Evolutionary conservation across 2,329 filamentous ascomycete genomes (phyloP), one percentile per base, ranked within the genome.

Genomic region (Colletotrichum orbiculare): DNA sequence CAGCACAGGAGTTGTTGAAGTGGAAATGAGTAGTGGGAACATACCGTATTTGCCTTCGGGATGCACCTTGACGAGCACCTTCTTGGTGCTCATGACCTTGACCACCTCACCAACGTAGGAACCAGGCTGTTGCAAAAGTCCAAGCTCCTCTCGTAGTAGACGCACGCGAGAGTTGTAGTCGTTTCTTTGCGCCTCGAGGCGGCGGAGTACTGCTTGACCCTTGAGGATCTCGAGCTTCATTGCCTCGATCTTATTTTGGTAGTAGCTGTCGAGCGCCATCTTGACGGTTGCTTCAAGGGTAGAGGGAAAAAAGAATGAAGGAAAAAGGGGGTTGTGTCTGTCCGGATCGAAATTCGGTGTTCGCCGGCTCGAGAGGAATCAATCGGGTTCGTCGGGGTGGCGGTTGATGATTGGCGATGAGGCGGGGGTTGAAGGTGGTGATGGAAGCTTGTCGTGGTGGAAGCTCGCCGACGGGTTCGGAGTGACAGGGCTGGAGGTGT

Each of bases 141-240:
- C 96, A 25, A 99, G 87, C 84, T 99, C 96, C 83, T 99, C 96
- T 73, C 96, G 88, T 74, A 99, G 83, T 80, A 99, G 85, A 68
- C 96, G 92, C 74, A 99, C 96, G 77, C 96, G 89, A 66, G 96
- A 98, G 85, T 99, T 99, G 87, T 98, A 98, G 82, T 99, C 96
- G 77, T 99, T 99, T 71, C 96, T 90, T 81, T 99, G 96, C 72
- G 96, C 96, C 85, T 99, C 96, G 73, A 99, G 88, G 76, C 96
- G 90, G 72, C 96, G 91, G 68, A 99, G 86, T 64, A 97, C 94
- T 61, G 96, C 95, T 83, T 99, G 96, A 61, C 96, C 95, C 82
- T 98, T 95, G 79, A 99, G 95, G 78, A 99, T 99, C 88, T 99
- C 95, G 79, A 99, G 94, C 91, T 98, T 98, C 92, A 98, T 97